A percentile compares a stretch with the other conserved stretches of the same genome.
phyloP scores from a whole-genome alignment of 2,329 filamentous ascomycete genomes.

The Oidium heveae region DNA sequence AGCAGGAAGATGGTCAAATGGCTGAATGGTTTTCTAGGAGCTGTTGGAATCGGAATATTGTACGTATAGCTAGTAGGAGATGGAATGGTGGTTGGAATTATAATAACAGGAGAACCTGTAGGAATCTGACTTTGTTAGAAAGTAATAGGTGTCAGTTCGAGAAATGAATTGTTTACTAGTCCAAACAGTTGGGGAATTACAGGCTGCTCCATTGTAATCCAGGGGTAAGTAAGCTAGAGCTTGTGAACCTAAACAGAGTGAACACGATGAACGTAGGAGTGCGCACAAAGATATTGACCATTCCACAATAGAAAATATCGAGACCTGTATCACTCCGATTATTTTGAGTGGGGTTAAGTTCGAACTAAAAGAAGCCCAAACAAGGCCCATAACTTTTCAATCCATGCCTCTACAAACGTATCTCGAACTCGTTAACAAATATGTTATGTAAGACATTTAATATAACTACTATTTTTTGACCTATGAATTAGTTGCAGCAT shows the following conservation, averaged over 20 bases:
- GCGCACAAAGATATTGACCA: too few relatives aligned
- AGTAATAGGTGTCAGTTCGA: neutral
- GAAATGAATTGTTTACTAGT: conserved; percentile 3
- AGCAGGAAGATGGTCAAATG: conserved; percentile 80
- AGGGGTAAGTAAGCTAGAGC: neutral
- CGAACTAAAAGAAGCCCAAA: too few relatives aligned
- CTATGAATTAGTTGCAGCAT: neutral
- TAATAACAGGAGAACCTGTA: conserved; percentile 31
- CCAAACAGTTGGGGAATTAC: conserved; percentile 11
- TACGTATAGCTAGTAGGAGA: conserved; percentile 31
- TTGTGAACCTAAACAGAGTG: neutral
- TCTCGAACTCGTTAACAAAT: conserved; percentile 26
- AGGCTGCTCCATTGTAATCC: conserved; percentile 3
- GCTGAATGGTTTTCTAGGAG: conserved; percentile 29
- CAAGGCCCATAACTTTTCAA: too few relatives aligned
- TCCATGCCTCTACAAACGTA: conserved; percentile 10
- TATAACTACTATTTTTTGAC: neutral
- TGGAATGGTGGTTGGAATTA: conserved; percentile 25
- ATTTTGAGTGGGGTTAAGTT: too few relatives aligned
- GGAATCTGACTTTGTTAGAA: conserved; percentile 18
- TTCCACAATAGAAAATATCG: too few relatives aligned
- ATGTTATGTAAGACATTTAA: conserved; percentile 24
- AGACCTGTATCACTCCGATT: too few relatives aligned
- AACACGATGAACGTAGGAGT: too few relatives aligned
- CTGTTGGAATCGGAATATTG: conserved; percentile 19